A percentile compares a stretch with the other conserved stretches of the same genome.
Evolutionary conservation across 345 rosid genomes (phyloP).

Genomic region (rapeseed (Brassica napus)): Da-Ae NC_063435.1:29080001-29080500

Average conservation of each 20-base stretch:
- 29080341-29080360: slow-evolving; percentile 10
- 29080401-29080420: neutral
- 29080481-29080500: slow-evolving; percentile 47
- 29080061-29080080: neutral
- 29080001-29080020: slow-evolving; percentile 20
- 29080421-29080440: neutral
- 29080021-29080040: slow-evolving; percentile 15
- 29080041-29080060: neutral
- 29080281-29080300: slow-evolving; percentile 30
- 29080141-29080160: neutral
- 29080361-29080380: neutral
- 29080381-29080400: slow-evolving; percentile 44
- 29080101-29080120: slow-evolving; percentile 3
- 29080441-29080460: neutral
- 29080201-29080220: slow-evolving; percentile 3
- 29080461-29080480: slow-evolving; percentile 59
- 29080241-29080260: slow-evolving; percentile 19
- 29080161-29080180: neutral
- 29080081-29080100: slow-evolving; percentile 3
- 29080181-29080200: neutral
- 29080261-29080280: slow-evolving; percentile 7
- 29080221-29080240: slow-evolving; percentile 18
- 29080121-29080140: neutral
- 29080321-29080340: neutral
- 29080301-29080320: slow-evolving; percentile 11